phyloP scores from a whole-genome alignment of 768 basidiomycete species.

The Tylopilus sp. region DNA sequence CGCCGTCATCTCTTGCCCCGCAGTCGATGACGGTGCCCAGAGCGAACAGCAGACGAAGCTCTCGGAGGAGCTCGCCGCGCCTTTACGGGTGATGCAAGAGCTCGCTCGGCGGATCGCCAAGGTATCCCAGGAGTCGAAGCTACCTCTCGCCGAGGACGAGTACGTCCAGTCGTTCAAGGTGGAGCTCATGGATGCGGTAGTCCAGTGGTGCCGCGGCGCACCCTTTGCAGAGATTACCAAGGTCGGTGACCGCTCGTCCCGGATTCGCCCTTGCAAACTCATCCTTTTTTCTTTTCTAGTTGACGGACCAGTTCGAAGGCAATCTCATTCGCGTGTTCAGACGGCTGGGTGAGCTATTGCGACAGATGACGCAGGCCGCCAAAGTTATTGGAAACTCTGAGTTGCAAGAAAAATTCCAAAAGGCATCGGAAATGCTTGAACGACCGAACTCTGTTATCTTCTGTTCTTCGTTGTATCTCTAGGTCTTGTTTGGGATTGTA shows the following conservation, averaged over 20 bases:
- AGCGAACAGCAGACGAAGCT: constrained; percentile 83
- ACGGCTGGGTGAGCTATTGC: constrained; percentile 86
- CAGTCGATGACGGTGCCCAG: constrained; percentile 36
- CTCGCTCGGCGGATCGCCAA: constrained; percentile 94
- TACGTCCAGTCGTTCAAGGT: constrained; percentile 98
- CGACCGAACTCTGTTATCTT: constrained; percentile 93
- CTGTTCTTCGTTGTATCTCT: constrained; percentile 82
- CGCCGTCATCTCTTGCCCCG: neutral
- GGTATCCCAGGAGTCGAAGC: constrained; percentile 90
- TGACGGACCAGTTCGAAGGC: constrained; percentile 96
- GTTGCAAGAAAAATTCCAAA: constrained; percentile 90
- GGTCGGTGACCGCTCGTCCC: constrained; percentile 39
- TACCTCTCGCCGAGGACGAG: constrained; percentile 86
- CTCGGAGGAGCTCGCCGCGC: constrained; percentile 91
- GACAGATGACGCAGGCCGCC: constrained; percentile 94
- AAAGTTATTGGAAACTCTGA: constrained; percentile 97
- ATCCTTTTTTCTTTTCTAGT: constrained; percentile 39
- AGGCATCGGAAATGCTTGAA: constrained; percentile 88
- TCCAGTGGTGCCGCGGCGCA: constrained; percentile 98
- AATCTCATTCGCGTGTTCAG: constrained; percentile 95
- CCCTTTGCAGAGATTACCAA: constrained; percentile 96
- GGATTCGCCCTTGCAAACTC: neutral
- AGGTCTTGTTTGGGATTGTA: too few relatives aligned
- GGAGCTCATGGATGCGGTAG: constrained; percentile 96
- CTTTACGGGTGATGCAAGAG: constrained; percentile 93